Evolutionary conservation across 129 eudicot species (phyloP), one percentile per base, ranked within the genome.

Genomic region (Centaurea solstitialis): DNA sequence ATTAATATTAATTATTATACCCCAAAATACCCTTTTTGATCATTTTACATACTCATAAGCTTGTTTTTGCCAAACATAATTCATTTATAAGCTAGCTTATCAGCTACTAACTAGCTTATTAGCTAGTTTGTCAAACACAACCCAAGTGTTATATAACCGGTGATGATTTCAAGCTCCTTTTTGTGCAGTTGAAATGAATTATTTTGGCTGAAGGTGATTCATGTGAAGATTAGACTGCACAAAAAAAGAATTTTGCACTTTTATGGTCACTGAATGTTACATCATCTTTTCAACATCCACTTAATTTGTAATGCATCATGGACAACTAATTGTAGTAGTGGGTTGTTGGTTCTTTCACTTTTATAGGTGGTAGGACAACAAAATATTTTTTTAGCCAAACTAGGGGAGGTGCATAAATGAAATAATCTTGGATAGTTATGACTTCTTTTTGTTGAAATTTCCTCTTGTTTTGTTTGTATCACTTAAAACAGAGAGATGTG

Each of bases 301-400:
- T 62, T 62, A 18, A 45, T 53, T 78, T 47, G 40, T 77, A 22
- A 3, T 64, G 74, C 74, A 67, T 24, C 64, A 77, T 24, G 4
- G 39, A 24, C 74, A 33, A 40, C 75, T 24, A 41, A 30, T 78
- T 68, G 35, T 53, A 10, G 28, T 78, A 68, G 33, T 45, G 75
- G 68, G 22, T 78, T 67, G 47, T 69, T 68, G 50, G 41, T 26
- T 64, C 62, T 2, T 35, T 76, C 70, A 59, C 43, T 17, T 78
- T 41, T 5, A 0, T 17, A 26, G 37, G 43, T n/a, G 67, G 75
- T 43, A 68, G 37, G 81, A 67, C 28, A n/a, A n/a, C 59, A 40
- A 22, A 78, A 43, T 12, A 35, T 41, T 12, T 68, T 13, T 26
- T 65, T 12, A 28, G 47, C 45, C 74, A 35, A 76, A 61, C 61